A percentile compares a stretch with the other conserved stretches of the same genome.
These are phyloP conservation scores for Tolypocladium inflatum DNA, from an alignment of 2,329 filamentous ascomycete species.

Conservation along the genomic window DNA sequence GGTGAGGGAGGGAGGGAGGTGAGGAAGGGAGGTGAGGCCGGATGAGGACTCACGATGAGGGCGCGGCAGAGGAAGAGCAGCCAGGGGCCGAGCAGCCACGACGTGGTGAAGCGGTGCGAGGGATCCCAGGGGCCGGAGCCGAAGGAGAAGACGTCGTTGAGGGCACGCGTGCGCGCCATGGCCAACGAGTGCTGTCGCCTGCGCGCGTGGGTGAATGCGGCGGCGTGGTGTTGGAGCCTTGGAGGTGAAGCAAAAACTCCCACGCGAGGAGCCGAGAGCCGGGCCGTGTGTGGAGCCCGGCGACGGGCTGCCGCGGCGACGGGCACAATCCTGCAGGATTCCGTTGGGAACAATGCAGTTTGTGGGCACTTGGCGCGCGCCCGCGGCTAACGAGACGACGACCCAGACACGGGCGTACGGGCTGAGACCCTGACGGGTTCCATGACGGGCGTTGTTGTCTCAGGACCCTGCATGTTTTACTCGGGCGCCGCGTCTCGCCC, in stretches of 20 bases:
- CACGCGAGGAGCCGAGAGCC: neutral
- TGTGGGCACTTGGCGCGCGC: no score
- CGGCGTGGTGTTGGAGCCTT: no score
- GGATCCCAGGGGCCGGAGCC: slow-evolving; percentile 39
- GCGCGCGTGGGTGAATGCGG: neutral
- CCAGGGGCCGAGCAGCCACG: slow-evolving; percentile 66
- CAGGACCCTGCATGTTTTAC: neutral
- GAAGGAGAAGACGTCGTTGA: slow-evolving; percentile 23
- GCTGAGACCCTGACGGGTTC: neutral
- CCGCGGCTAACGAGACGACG: neutral
- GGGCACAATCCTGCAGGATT: no score
- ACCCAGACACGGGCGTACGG: neutral
- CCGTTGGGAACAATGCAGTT: no score
- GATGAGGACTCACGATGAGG: slow-evolving; percentile 35
- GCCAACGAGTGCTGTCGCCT: neutral
- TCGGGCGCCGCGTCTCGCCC: neutral
- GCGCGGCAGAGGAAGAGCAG: slow-evolving; percentile 49
- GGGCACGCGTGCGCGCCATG: neutral
- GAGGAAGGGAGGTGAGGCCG: no score
- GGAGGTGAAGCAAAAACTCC: neutral
- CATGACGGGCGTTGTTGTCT: neutral
- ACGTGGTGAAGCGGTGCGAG: slow-evolving; percentile 64
- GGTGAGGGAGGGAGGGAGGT: no score
- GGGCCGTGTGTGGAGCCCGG: neutral
- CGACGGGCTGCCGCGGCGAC: neutral